phyloP scores from a whole-genome alignment of 306 rosid genomes.

The Castanospermum australe region DNA sequence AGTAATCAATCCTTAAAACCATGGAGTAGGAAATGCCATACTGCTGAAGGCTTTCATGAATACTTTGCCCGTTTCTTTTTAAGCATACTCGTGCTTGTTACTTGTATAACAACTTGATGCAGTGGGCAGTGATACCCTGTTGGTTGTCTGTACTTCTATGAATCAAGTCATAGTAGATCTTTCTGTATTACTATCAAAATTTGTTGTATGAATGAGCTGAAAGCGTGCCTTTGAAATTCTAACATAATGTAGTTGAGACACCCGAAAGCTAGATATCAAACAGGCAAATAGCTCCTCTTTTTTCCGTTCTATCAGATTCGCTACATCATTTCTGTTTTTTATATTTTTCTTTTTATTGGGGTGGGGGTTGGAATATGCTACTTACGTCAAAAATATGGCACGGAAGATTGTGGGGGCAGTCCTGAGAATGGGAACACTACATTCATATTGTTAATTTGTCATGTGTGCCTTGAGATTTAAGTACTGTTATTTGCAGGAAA shows the following conservation, averaged over 20 bases:
- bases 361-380: background rate
- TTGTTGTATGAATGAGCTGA: constrained; percentile 21
- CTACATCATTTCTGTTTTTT: background rate
- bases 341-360: background rate
- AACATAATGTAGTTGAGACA: constrained; percentile 23
- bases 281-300: background rate
- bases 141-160: constrained; percentile 5
- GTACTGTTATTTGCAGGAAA: background rate
- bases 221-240: constrained; percentile 14
- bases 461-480: background rate
- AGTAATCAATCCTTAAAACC: constrained; percentile 25
- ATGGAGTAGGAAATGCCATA: constrained; percentile 10
- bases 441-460: background rate
- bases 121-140: constrained; percentile 8
- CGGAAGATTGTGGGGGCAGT: background rate
- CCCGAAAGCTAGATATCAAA: background rate
- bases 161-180: constrained; percentile 18
- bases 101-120: constrained; percentile 28
- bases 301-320: background rate
- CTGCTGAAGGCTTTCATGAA: background rate
- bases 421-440: background rate
- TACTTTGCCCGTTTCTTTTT: constrained; percentile 18
- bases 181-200: constrained; percentile 23
- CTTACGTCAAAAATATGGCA: background rate
- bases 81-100: constrained; percentile 19